A percentile compares a stretch with the other conserved stretches of the same genome.
These are phyloP conservation scores for Calonectria pseudoturangicola DNA, from an alignment of 2,329 filamentous ascomycete species.

Conservation along the genomic window DNA sequence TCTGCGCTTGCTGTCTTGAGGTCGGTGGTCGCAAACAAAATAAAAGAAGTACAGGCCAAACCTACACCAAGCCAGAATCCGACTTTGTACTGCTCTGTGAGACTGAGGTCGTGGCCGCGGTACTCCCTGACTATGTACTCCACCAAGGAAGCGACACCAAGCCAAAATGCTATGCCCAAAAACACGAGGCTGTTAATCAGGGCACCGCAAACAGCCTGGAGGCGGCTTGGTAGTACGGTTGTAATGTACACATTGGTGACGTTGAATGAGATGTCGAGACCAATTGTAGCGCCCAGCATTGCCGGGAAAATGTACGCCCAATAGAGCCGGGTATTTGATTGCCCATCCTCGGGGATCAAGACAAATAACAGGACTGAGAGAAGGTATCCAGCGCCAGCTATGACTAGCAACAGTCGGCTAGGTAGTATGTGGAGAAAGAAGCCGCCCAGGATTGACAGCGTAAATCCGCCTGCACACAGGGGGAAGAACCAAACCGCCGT, in stretches of 20 bases:
- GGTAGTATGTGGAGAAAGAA: conserved; percentile 32
- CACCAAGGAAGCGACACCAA: conserved; percentile 3
- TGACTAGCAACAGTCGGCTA: conserved; percentile 8
- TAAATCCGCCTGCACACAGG: conserved; percentile 25
- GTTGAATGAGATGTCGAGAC: conserved; percentile 79
- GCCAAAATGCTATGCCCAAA: conserved; percentile 30
- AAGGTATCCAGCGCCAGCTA: conserved; percentile 11
- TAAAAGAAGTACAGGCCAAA: neutral
- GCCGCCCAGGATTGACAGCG: conserved; percentile 21
- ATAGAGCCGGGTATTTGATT: conserved; percentile 63
- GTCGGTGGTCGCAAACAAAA: neutral
- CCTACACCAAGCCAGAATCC: conserved; percentile 17
- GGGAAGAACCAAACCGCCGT: conserved; percentile 31
- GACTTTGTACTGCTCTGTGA: neutral
- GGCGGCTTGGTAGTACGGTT: conserved; percentile 11
- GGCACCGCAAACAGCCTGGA: conserved; percentile 20
- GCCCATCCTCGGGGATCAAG: conserved; percentile 5
- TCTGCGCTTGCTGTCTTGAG: conserved; percentile 14
- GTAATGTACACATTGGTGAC: conserved; percentile 71
- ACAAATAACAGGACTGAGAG: conserved; percentile 20
- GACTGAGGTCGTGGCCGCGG: neutral
- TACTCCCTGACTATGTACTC: neutral
- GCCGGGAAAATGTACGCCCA: conserved; percentile 78
- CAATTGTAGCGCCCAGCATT: conserved; percentile 75
- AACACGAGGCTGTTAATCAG: conserved; percentile 31